Evolutionary conservation across 2,329 filamentous ascomycete species (phyloP), one percentile per base, ranked within the genome.

Genomic region (Apiospora hydei): DNA sequence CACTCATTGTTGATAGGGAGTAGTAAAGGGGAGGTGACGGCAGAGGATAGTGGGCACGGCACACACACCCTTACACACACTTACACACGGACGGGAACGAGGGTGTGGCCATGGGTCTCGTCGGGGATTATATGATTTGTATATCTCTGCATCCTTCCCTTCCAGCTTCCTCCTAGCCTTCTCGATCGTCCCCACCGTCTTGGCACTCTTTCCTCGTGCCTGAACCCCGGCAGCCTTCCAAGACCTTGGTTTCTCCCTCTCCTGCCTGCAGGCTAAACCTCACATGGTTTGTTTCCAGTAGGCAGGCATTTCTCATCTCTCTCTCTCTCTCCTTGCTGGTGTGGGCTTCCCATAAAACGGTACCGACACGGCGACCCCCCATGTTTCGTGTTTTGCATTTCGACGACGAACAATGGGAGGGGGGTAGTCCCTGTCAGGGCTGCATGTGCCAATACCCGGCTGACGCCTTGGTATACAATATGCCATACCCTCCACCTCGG

Each of bases 31-130:
- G 34, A 11, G n/a, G 21, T 13, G 21, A n/a, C 16, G 34, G 34
- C 49, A 57, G 26, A 13, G 41, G n/a, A 14, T 51, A 64, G 34
- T 64, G 34, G 57, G 57, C 57, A 64, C 57, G 57, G 57, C 57
- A 64, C 34, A 49, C 46, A 57, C 26, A 30, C 26, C 1, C 26
- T 30, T 30, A 16, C 2, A 14, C 14, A 49, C 21, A 57, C 51
- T 18, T 34, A 34, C 26, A 34, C 51, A 38, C 26, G 30, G 30
- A 41, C 57, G 21, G 34, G 7, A 38, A 41, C 10, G 18, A 1
- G 10, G n/a, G 30, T n/a, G 16, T 41, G 34, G 34, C 21, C 34
- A 41, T 21, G 34, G 34, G 38, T 14, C 34, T 34, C 49, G 11
- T 41, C 57, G 34, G 8, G 34, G 21, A 24, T 41, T 64, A 64